Percentiles rank a stretch among this genome's conserved stretches.
Evolutionary conservation across 164 flowering plant genomes (phyloP).

Genomic region (Aristolochia fimbriata): DNA sequence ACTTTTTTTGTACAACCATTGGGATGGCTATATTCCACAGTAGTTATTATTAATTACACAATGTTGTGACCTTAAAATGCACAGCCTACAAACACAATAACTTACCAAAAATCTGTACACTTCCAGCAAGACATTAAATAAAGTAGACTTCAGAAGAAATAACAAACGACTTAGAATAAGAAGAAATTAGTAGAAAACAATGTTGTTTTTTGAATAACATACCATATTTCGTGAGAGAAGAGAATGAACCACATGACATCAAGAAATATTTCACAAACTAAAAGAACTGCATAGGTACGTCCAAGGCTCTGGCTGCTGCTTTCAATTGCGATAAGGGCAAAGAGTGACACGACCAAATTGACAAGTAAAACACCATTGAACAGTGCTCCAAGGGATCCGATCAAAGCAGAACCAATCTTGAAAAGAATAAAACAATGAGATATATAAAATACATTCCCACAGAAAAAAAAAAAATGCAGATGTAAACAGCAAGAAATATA

Average conservation of each 20-base stretch:
- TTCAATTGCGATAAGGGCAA: conserved; percentile 89
- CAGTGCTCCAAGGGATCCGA: conserved; percentile 81
- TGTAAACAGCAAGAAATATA: neutral
- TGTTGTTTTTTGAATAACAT: conserved; percentile 1
- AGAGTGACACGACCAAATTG: conserved; percentile 59
- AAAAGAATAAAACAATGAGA: neutral
- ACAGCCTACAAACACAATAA: too few relatives aligned
- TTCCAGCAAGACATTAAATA: too few relatives aligned
- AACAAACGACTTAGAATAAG: conserved; percentile 1
- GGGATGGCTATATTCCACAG: too few relatives aligned
- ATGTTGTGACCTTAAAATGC: too few relatives aligned
- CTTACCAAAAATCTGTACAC: too few relatives aligned
- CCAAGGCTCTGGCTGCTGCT: conserved; percentile 83
- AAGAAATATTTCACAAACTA: conserved; percentile 47
- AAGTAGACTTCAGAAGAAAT: neutral
- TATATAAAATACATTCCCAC: neutral
- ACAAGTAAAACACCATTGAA: conserved; percentile 71
- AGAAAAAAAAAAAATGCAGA: neutral
- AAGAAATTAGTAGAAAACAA: neutral
- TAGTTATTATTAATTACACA: too few relatives aligned
- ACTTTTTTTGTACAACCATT: too few relatives aligned
- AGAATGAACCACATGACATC: conserved; percentile 69
- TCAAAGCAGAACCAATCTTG: conserved; percentile 70
- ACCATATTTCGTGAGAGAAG: conserved; percentile 65
- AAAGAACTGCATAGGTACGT: conserved; percentile 76